phyloP scores from a whole-genome alignment of 2,329 filamentous ascomycete genomes.

The Trichophyton schoenleinii region DNA sequence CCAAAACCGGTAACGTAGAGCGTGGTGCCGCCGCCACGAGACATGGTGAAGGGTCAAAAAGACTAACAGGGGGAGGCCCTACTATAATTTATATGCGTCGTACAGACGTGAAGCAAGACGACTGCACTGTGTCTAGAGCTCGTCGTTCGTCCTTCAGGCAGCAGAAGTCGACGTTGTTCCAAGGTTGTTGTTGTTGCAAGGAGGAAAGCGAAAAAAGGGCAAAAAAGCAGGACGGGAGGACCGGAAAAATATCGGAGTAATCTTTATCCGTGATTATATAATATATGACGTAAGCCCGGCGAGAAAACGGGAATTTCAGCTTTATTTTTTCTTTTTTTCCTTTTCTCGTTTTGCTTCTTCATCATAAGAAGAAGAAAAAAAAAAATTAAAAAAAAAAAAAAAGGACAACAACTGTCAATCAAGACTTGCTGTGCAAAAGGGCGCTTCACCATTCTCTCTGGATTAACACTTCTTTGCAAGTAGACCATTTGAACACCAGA shows the following conservation, averaged over 20 bases:
- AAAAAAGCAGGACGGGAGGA: background rate
- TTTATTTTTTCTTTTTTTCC: background rate
- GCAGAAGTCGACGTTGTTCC: background rate
- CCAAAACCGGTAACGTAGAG: constrained; percentile 99
- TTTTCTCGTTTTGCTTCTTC: background rate
- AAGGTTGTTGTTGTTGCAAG: background rate
- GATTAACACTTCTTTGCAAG: too few relatives aligned
- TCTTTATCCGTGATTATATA: background rate
- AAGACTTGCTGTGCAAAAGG: too few relatives aligned
- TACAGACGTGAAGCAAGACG: background rate
- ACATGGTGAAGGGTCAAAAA: constrained; percentile 46
- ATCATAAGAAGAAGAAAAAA: too few relatives aligned
- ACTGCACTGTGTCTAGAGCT: background rate
- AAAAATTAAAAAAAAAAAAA: background rate
- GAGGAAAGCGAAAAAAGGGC: constrained; percentile 4
- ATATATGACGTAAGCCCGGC: background rate
- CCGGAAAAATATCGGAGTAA: background rate
- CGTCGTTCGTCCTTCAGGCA: background rate
- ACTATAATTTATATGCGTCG: background rate
- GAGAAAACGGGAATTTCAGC: background rate
- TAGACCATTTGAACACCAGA: too few relatives aligned
- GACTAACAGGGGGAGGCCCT: background rate
- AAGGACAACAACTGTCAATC: too few relatives aligned
- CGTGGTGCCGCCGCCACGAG: constrained; percentile 73
- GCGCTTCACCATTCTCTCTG: too few relatives aligned